Evolutionary conservation across 1,139 yeast species (phyloP).

Genomic region (Meyerozyma elateridarum): DNA sequence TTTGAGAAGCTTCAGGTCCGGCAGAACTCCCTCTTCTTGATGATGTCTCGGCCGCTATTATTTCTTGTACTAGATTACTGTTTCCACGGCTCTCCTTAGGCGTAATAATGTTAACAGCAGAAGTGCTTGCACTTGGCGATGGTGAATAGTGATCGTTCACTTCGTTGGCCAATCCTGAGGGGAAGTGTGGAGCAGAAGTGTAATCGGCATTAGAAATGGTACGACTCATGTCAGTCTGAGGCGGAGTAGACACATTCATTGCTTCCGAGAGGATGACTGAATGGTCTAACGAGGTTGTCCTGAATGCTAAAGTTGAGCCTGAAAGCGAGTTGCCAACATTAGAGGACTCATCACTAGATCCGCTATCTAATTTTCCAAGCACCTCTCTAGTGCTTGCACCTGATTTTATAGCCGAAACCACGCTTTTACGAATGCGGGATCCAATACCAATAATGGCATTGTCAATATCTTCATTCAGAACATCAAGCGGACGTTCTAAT

Average conservation of each 20-base stretch:
- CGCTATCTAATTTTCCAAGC: slow-evolving; percentile 26
- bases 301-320: slow-evolving; percentile 13
- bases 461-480: slow-evolving; percentile 65
- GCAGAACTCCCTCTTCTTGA: slow-evolving; percentile 34
- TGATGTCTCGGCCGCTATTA: slow-evolving; percentile 26
- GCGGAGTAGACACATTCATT: slow-evolving; percentile 11
- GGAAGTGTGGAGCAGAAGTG: slow-evolving; percentile 3
- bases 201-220: slow-evolving; percentile 3
- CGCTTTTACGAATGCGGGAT: slow-evolving; percentile 54
- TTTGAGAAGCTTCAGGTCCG: slow-evolving; percentile 40
- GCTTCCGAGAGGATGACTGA: slow-evolving; percentile 38
- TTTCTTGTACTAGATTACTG: slow-evolving; percentile 28
- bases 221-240: slow-evolving; percentile 2
- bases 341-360: slow-evolving; percentile 35
- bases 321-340: slow-evolving; percentile 13
- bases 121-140: background rate
- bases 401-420: slow-evolving; percentile 47
- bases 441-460: slow-evolving; percentile 82
- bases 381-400: slow-evolving; percentile 28
- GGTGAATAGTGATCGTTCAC: slow-evolving; percentile 1
- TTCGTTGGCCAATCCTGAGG: slow-evolving; percentile 1
- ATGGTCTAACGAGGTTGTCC: slow-evolving; percentile 17
- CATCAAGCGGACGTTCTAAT: slow-evolving; percentile 23
- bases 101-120: background rate
- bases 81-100: slow-evolving; percentile 1